Evolutionary conservation across 75 land plant genomes (phyloP).

Genomic region (Pseudotsuga menziesii): DNA sequence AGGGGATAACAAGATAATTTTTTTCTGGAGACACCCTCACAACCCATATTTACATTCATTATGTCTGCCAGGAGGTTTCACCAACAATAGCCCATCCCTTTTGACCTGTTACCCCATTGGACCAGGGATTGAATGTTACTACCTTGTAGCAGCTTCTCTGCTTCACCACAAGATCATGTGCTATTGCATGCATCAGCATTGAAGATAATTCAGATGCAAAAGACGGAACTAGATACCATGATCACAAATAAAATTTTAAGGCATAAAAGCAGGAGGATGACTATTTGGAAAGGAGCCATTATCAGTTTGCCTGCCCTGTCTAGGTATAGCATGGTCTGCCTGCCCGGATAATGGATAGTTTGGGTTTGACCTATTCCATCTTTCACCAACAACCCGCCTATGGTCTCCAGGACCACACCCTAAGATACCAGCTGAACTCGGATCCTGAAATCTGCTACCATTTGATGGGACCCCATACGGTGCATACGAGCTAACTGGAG

Average conservation of each 20-base stretch:
- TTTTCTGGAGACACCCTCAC: neutral
- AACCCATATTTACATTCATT: conserved; percentile 15
- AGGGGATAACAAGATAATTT: conserved; percentile 1
- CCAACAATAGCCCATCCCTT: neutral
- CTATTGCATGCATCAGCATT: neutral
- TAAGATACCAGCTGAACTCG: conserved; percentile 59
- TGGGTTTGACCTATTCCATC: conserved; percentile 29
- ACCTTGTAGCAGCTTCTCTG: neutral
- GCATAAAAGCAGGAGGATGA: conserved; percentile 2
- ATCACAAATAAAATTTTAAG: neutral
- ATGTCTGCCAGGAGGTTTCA: neutral
- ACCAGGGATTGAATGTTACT: neutral
- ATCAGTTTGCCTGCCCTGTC: conserved; percentile 13
- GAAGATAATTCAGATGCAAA: neutral
- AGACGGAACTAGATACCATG: neutral
- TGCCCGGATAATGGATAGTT: conserved; percentile 21
- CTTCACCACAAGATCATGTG: neutral
- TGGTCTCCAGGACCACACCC: conserved; percentile 51
- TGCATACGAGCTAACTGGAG: conserved; percentile 12
- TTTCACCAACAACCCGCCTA: conserved; percentile 31
- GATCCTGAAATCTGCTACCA: conserved; percentile 29
- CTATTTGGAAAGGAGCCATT: neutral
- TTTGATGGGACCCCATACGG: conserved; percentile 23
- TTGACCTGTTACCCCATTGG: neutral
- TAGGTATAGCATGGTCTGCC: conserved; percentile 10